Conservation (phyloP, 371 early-diverging fungal species). For the Capillidium heterosporum region DNA sequence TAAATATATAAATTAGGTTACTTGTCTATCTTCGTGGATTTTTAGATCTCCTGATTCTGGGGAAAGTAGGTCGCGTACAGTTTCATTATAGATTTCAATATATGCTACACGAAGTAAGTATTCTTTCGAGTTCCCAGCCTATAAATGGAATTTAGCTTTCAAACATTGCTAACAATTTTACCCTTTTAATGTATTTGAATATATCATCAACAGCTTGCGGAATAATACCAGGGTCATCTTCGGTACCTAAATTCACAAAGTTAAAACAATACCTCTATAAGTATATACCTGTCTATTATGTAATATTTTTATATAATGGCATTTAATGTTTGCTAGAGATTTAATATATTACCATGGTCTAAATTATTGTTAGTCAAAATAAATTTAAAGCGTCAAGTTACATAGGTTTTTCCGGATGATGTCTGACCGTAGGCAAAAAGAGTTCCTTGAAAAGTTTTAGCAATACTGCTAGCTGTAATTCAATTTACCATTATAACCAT, state of each 20-base stretch:
- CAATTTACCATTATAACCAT: constrained; percentile 31
- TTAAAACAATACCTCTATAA: background rate
- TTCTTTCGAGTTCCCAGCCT: constrained; percentile 29
- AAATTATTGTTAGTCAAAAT: background rate
- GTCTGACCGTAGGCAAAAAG: constrained; percentile 94
- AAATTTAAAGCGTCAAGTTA: constrained; percentile 11
- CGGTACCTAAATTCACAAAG: background rate
- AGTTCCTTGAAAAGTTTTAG: constrained; percentile 9
- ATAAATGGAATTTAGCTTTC: constrained; percentile 12
- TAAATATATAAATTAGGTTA: constrained; percentile 7
- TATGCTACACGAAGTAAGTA: constrained; percentile 83
- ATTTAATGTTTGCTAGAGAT: too few species aligned
- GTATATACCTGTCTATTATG: background rate
- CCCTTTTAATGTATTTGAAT: constrained; percentile 47
- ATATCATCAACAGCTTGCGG: constrained; percentile 68
- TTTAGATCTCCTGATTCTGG: constrained; percentile 57
- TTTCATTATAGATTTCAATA: constrained; percentile 93
- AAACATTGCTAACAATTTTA: constrained; percentile 6
- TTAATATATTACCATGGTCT: constrained; percentile 15
- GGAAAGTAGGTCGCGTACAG: constrained; percentile 55
- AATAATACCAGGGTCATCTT: constrained; percentile 54
- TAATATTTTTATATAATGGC: background rate
- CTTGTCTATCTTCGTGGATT: constrained; percentile 59
- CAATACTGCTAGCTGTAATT: background rate
- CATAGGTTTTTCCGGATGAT: constrained; percentile 86